Evolutionary conservation across 108 stramenopile genomes (phyloP), one percentile per base, ranked within the genome.

Genomic region (Cyclotella cryptica): DNA sequence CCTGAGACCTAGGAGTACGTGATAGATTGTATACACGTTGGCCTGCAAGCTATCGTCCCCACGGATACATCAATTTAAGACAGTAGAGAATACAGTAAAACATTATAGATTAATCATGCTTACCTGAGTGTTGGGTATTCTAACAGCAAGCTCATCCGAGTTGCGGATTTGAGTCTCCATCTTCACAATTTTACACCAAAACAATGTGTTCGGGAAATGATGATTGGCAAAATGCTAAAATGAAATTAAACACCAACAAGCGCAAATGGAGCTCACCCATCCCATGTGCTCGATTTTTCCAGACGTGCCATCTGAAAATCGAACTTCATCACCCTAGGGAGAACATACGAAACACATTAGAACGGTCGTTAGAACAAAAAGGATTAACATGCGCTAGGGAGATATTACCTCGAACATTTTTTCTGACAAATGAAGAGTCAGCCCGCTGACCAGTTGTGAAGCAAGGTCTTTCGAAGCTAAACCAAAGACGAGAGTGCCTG

Each of bases 381-480:
- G 52, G 3, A 7, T 22, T 12, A 26, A 5, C 29, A 28, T 54
- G 54, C 27, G 39, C 41, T 8, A 2, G 2, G 30, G 3, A 6
- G n/a, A 40, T 35, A 7, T 24, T 21, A 75, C 74, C 66, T 85
- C 88, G 69, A 81, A 87, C 63, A 90, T 75, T 54, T 87, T 84
- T 41, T 90, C 84, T 21, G 80, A 80, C 19, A 86, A 51, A 18
- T 86, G 74, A 58, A 91, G 77, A 18, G 84, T 62, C 26, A 93
- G 44, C 14, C 90, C 92, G 80, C 80, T 79, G 27, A 93, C 69
- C 17, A 90, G 0, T 60, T 92, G 81, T 44, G 73, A 60, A 42
- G 84, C 85, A 21, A 91, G 68, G 54, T 84, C 90, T 71, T 89
- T 85, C 15, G 83, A 80, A 10, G 90, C 90, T 43, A 91, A 49